Evolutionary conservation across 208 protist genomes (phyloP), one percentile per base, ranked within the genome.

Genomic region (Trypanosoma mega): DNA sequence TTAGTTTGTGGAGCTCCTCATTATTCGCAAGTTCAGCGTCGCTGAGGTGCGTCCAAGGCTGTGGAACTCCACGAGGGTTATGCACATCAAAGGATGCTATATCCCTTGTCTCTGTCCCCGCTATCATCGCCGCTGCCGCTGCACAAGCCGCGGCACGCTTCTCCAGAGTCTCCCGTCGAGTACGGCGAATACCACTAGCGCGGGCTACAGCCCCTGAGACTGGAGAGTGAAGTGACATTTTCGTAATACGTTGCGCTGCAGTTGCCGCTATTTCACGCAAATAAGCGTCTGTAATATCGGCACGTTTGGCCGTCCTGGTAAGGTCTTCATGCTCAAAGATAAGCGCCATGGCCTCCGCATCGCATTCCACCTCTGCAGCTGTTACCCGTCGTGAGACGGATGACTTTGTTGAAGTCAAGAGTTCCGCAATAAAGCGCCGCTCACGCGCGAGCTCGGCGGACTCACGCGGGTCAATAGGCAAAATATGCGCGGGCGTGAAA

Each of bases 41-140:
- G 24, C 68, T 74, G n/a, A 91, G 63, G 43, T 73, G 72, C 16
- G 78, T 75, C 84, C 84, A 91, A 16, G 74, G 77, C 50, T 85
- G 59, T 9, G 84, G 84, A 16, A 91, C 62, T 16, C 50, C 27
- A n/a, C 77, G 68, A 1, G 84, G 84, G 64, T 91, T 91, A 45
- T 54, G 33, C 0, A 54, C 56, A 30, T 47, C 27, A n/a, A 56
- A 51, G 0, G 16, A 21, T 44, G 27, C 3, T 9, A 18, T 11
- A 36, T 27, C 9, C 23, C 31, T 48, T 3, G 3, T 16, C 20
- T 43, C 1, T 43, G 43, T 20, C 27, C 7, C 30, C 12, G 29
- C 14, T 5, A 23, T 46, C 54, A 26, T 46, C 50, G 7, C 21
- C 31, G 14, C 11, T n/a, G n/a, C 57, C 7, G 12, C 14, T 45